These are phyloP conservation scores for Fonsecaea erecta DNA, from an alignment of 2,329 filamentous ascomycete species.

Conservation along the genomic window DNA sequence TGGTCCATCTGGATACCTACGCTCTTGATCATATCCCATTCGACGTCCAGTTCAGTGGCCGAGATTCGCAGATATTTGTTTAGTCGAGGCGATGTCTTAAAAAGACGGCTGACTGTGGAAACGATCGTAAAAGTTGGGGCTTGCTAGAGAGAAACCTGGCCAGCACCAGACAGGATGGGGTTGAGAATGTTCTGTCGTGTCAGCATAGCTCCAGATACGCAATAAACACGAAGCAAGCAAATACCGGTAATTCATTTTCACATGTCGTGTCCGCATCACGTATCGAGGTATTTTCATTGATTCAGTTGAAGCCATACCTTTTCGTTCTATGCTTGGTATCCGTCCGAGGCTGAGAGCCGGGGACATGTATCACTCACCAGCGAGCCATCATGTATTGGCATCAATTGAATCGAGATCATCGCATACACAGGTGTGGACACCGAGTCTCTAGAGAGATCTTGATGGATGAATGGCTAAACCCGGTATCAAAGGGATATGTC, in stretches of 20 bases:
- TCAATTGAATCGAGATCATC: not conserved
- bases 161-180: not conserved
- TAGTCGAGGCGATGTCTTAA: not conserved
- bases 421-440: not conserved
- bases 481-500: constrained; percentile 1
- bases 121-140: not conserved
- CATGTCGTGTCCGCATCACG: not conserved
- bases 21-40: not conserved
- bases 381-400: not conserved
- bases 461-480: not conserved
- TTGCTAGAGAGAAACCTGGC: not conserved
- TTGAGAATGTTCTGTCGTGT: not conserved
- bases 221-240: not conserved
- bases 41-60: not conserved
- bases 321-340: not conserved
- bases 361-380: not conserved
- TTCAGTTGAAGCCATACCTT: not conserved
- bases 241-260: not conserved
- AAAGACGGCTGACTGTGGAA: not conserved
- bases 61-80: not conserved
- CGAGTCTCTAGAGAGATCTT: not conserved
- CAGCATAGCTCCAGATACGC: not conserved
- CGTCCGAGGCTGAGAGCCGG: not conserved
- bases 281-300: not conserved
- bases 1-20: not conserved